Base-by-base conservation (phyloP, 768 basidiomycete species). In the Tremella mesenterica region DNA sequence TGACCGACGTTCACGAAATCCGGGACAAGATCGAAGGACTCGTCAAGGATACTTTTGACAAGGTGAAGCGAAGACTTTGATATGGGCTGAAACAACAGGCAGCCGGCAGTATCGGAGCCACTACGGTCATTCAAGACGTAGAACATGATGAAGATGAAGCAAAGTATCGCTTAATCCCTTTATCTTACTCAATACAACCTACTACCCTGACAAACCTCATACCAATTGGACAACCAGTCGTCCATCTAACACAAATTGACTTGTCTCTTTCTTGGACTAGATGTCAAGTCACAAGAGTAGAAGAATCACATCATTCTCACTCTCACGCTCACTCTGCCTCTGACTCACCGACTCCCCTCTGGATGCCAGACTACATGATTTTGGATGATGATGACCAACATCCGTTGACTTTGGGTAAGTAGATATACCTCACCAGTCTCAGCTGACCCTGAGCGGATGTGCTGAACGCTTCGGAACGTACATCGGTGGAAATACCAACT, bases 51-150 rank as follows among this genome's bases (percentile, higher is more conserved):
- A 20, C 28, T 14, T 41, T 54, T 31, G 36, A 41, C 29, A 33
- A 46, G 34, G 53, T 54, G 46, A 43, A n/a, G n/a, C n/a, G n/a
- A n/a, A 14, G n/a, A 18, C 38, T 41, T 5, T 41, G 38, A 5
- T 8, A 14, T 41, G 5, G 23, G 38, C 14, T 23, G 38, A 41
- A 41, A 5, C 4, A 41, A 1, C 18, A 23, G 29, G 20, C 44
- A 21, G n/a, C n/a, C n/a, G n/a, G n/a, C n/a, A n/a, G n/a, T n/a
- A n/a, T n/a, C n/a, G n/a, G n/a, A n/a, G n/a, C n/a, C n/a, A n/a
- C n/a, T n/a, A 18, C 38, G 38, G 38, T 8, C 38, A 41, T 41
- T 16, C 18, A 28, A 38, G 49, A 39, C 21, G 20, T 25, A 50
- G 31, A 28, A 13, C 18, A 13, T 26, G n/a, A 8, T 8, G 20